Evolutionary conservation across 108 stramenopile genomes (phyloP).

Genomic region (Fragilaria crotonensis): DNA sequence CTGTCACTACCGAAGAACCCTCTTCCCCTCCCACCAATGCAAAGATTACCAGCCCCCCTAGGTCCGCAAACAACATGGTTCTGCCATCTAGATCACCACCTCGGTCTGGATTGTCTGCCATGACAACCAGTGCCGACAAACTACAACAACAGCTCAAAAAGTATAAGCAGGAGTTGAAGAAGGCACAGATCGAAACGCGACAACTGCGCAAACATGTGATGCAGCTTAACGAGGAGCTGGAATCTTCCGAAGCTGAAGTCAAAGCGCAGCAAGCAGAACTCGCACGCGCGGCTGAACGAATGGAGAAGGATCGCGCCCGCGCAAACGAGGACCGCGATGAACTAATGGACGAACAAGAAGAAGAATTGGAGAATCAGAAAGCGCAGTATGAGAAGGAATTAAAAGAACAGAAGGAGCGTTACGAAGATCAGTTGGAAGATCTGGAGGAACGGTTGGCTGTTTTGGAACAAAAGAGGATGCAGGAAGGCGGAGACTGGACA

Average conservation of each 20-base stretch:
- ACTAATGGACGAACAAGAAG: slow-evolving; percentile 57
- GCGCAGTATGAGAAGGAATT: slow-evolving; percentile 23
- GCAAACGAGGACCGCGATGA: slow-evolving; percentile 67
- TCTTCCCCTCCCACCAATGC: neutral
- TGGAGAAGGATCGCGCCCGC: slow-evolving; percentile 58
- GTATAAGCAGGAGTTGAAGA: slow-evolving; percentile 8
- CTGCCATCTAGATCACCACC: neutral
- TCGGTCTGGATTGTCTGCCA: neutral
- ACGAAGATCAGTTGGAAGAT: slow-evolving; percentile 29
- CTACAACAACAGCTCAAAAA: slow-evolving; percentile 9
- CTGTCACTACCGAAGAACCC: neutral
- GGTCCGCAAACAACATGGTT: neutral
- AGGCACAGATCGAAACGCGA: slow-evolving; percentile 26
- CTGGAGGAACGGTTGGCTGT: slow-evolving; percentile 38
- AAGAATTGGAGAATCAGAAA: slow-evolving; percentile 42
- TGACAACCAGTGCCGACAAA: neutral
- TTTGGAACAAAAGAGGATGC: slow-evolving; percentile 26
- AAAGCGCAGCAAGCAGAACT: slow-evolving; percentile 70
- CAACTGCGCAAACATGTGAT: slow-evolving; percentile 49
- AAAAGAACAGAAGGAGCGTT: slow-evolving; percentile 28
- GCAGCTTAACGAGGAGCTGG: slow-evolving; percentile 48
- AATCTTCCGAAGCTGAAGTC: slow-evolving; percentile 58
- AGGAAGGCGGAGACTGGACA: slow-evolving; percentile 71
- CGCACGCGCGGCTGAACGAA: slow-evolving; percentile 55
- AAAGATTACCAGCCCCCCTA: neutral